Evolutionary conservation across 805 yeast species (phyloP), one percentile per base, ranked within the genome.

Genomic region (Candida anglica): DNA sequence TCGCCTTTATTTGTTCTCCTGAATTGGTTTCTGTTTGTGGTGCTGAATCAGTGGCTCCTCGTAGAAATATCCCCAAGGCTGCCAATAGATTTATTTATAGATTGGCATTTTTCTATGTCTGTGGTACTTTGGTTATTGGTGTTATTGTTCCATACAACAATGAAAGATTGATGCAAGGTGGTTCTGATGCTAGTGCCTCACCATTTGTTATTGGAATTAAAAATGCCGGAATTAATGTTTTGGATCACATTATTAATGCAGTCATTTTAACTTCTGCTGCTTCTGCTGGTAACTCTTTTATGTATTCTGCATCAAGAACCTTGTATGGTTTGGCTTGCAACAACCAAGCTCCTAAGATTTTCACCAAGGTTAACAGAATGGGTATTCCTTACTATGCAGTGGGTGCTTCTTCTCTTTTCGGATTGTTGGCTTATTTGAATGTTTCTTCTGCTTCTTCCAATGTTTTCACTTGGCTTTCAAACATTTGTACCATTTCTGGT

Each of bases 191-290:
- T 17, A 70, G 79, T 19, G 79, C 81, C 13, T 77, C 82, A 20
- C 84, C 85, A 3, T 79, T 77, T 43, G 83, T 79, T 36, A 70
- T 79, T 47, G 84, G 81, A 30, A 77, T 74, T 47, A 71, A 70
- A 58, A 73, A 67, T 48, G 82, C 80, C 4, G 80, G 82, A 32
- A 71, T 77, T 30, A 66, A 61, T 16, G 80, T 73, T 5, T 60
- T 78, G 42, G 74, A 79, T 47, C 80, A 77, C 44, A 75, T 79
- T 41, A 68, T 79, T 47, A 79, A 79, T 47, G 85, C 74, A 8
- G 74, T 71, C 34, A 75, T 79, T 44, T 60, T 79, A 51, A 66
- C 79, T 3, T 77, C 83, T 28, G 83, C 82, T 9, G 61, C 66
- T 15, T 62, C 69, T 5, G 66, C 61, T 32, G 76, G 73, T 42